Base-by-base conservation (phyloP, 1,284 basidiomycete species). In the Calocybe gambosa region DNA sequence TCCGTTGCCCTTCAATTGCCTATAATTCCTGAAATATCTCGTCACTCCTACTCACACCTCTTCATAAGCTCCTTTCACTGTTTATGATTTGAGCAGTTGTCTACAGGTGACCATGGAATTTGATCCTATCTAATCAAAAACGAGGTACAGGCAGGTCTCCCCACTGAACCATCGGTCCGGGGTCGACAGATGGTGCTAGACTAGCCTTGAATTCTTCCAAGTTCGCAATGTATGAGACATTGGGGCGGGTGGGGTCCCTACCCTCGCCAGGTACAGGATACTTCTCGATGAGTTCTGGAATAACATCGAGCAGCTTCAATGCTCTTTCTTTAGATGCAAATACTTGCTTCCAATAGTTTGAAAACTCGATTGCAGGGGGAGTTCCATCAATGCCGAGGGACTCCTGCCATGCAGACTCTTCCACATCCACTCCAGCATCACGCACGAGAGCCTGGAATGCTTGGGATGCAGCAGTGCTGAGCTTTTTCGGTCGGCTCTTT, bases 131-230 rank as follows among this genome's bases (percentile, higher is more conserved):
- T 13, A 35, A 43, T 59, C 57, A 73, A 46, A 70, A 67, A 33
- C 63, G 66, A 10, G 71, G 60, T 18, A 64, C 52, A n/a, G 80
- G 82, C 48, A 85, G 66, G 64, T 88, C 85, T 36, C 74, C 76
- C 83, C 83, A 87, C 46, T 80, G 65, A 0, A 79, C 77, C 52
- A 86, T 65, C 2, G 84, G 77, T 33, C 67, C 73, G n/a, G 80
- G 74, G 51, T 69, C 66, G 18, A 69, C 67, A 2, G 80, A 73
- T n/a, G 68, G 60, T 43, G 56, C 57, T 39, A 95, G 64, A 5
- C 68, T 59, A 25, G 75, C 73, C 69, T 85, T 93, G 74, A 94
- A 94, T 19, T 60, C 64, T 46, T 77, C 68, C n/a, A 83, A 63
- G 59, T 94, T 85, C 47, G 81, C 63, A 47, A 94, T 80, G 49